Percentiles rank a stretch among this genome's conserved stretches.
phyloP scores from a whole-genome alignment of 2,329 filamentous ascomycete genomes.

The Chaetoscypha palmicola region DNA sequence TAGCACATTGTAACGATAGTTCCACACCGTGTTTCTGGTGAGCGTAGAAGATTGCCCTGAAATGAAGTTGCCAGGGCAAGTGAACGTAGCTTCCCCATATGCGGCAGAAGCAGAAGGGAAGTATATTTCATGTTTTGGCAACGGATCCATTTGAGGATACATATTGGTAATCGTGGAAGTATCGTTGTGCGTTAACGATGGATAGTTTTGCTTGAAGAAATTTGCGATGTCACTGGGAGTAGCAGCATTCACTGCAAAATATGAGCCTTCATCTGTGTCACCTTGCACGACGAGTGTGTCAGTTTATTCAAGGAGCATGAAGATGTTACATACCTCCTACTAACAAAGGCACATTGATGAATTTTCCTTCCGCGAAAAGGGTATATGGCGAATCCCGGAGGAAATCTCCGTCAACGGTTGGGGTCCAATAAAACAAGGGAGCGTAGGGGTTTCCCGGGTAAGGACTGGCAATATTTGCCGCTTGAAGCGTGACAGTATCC shows the following conservation, averaged over 20 bases:
- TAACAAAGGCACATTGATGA: slow-evolving; percentile 36
- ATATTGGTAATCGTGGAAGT: slow-evolving; percentile 28
- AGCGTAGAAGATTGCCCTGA: slow-evolving; percentile 28
- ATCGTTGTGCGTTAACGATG: slow-evolving; percentile 28
- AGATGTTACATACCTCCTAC: slow-evolving; percentile 30
- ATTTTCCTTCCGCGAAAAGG: slow-evolving; percentile 32
- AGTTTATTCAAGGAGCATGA: background rate
- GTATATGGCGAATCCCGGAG: slow-evolving; percentile 35
- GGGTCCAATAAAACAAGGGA: slow-evolving; percentile 37
- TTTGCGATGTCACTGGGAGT: slow-evolving; percentile 29
- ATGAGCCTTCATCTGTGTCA: slow-evolving; percentile 50
- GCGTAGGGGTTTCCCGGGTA: slow-evolving; percentile 32
- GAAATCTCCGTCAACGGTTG: slow-evolving; percentile 37
- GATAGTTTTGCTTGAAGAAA: slow-evolving; percentile 35
- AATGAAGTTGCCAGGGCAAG: slow-evolving; percentile 39
- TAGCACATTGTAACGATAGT: slow-evolving; percentile 42
- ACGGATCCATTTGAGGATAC: slow-evolving; percentile 26
- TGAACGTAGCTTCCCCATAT: slow-evolving; percentile 43
- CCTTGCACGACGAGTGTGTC: slow-evolving; percentile 26
- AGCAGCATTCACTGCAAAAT: slow-evolving; percentile 40
- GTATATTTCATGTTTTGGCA: slow-evolving; percentile 31
- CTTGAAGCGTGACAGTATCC: slow-evolving; percentile 33
- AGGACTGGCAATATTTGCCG: slow-evolving; percentile 31
- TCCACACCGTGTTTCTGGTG: slow-evolving; percentile 35
- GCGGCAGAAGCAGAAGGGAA: slow-evolving; percentile 36